Base-by-base conservation (phyloP, 129 eudicot species). In the Chrysanthemum makinoi region DNA sequence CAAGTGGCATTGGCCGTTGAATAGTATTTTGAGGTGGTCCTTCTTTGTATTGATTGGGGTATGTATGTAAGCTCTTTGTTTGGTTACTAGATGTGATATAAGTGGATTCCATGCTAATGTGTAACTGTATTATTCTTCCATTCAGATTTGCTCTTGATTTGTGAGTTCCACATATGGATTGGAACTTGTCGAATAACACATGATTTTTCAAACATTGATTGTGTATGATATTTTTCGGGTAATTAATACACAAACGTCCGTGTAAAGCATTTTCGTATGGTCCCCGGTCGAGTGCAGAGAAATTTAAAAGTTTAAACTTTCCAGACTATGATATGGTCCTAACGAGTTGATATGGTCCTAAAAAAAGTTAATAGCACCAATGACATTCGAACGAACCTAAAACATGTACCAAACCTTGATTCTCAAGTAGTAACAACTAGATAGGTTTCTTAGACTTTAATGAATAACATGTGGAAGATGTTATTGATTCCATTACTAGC, bases 1-100 rank as follows among this genome's bases (percentile, higher is more conserved):
- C 75, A 69, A 77, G 76, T 77, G 69, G 59, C 70, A 50, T 51
- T n/a, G 44, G 22, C 44, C 17, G 24, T 75, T 43, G 59, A 30
- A 19, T 57, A 55, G 20, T 66, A 75, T 55, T 47, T 7, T 39
- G 47, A 35, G 48, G 76, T 71, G 72, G 81, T 62, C 75, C 69
- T 57, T 77, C 46, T 46, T 52, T 44, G 58, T 61, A 69, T 54
- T 69, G 6, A 48, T 65, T 65, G 69, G 50, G n/a, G 22, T 44
- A 57, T 66, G 17, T 33, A 39, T 66, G 64, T n/a, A 46, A 59
- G 59, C 11, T 55, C 47, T 49, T 19, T 19, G 65, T 69, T 67
- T 49, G 80, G 46, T 68, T 11, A 14, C 18, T 17, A 48, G 46
- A 50, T 57, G 55, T 28, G 30, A 44, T 66, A 10, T 47, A 12